Evolutionary conservation across 768 basidiomycete genomes (phyloP), one percentile per base, ranked within the genome.

Genomic region (Lentinula detonsa): DNA sequence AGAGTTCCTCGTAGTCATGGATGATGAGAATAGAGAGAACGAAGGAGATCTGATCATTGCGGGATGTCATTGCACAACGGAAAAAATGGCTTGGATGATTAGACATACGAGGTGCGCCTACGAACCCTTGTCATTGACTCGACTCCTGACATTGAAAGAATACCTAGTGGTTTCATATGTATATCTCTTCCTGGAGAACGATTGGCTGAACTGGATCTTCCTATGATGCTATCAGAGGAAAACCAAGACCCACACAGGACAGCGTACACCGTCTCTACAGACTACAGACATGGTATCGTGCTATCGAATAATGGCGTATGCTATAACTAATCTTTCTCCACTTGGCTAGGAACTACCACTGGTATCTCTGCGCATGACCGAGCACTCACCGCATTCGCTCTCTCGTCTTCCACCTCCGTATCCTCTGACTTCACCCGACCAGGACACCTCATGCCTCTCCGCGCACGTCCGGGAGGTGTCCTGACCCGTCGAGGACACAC

Each of bases 71-170:
- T 87, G 92, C 65, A 93, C 95, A 42, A 92, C 93, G 1, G 92
- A 98, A 74, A 92, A 95, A 70, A 98, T 99, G 97, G 96, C 97
- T 0, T 99, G 93, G 93, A 90, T 99, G 84, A 95, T 99, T 71
- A 90, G 90, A 69, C 88, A 95, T 71, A 93, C 94, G 0, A 97
- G 94, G 96, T 95, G 56, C 62, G 84, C 72, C 15, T 18, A 46
- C 9, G 5, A 15, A 11, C 11, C 11, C 4, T n/a, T 54, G 53
- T 3, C 8, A 16, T 37, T 23, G 58, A 9, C 39, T 52, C 57
- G 57, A 45, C 60, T 39, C 34, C 35, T 46, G 28, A 53, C 34
- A 15, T 9, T 18, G 9, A 18, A 13, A 23, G 11, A 50, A 16
- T 28, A 3, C 39, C 53, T 16, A 98, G 97, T 69, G 96, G 97